Conservation (phyloP, 257 asterid genomes). For the Fraxinus americana region DNA sequence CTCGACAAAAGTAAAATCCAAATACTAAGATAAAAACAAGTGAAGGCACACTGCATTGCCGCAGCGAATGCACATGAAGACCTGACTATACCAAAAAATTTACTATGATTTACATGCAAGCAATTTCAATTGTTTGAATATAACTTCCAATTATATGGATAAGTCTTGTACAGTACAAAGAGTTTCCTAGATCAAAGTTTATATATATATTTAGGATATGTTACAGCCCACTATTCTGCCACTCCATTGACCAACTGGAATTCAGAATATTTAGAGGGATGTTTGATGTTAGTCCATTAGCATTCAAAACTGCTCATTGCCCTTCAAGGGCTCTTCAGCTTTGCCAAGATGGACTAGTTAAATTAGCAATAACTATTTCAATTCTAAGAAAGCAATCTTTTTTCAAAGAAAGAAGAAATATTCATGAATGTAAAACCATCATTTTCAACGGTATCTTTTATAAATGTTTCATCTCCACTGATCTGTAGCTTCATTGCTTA, state of each 20-base stretch:
- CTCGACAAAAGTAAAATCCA: neutral
- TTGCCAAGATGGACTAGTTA: constrained; percentile 46
- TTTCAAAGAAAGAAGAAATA: no score
- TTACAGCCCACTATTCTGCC: constrained; percentile 54
- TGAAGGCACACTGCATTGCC: neutral
- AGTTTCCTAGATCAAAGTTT: neutral
- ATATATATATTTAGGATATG: constrained; percentile 14
- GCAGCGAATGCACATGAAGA: neutral
- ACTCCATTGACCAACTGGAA: constrained; percentile 31
- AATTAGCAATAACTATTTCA: neutral
- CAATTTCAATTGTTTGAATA: neutral
- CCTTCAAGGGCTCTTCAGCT: constrained; percentile 25
- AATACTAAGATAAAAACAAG: neutral
- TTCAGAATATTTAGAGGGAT: constrained; percentile 42
- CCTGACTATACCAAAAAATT: neutral
- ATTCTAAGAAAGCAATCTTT: no score
- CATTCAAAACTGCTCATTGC: constrained; percentile 46
- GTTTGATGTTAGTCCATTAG: constrained; percentile 38
- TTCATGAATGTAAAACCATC: no score
- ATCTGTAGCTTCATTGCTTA: constrained; percentile 33
- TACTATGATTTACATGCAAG: no score
- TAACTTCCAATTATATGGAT: no score
- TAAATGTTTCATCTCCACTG: constrained; percentile 24
- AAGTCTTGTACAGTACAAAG: neutral
- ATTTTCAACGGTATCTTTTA: no score